Conservation (phyloP, 495 filamentous ascomycete genomes). For the Glonium stellatum region DNA sequence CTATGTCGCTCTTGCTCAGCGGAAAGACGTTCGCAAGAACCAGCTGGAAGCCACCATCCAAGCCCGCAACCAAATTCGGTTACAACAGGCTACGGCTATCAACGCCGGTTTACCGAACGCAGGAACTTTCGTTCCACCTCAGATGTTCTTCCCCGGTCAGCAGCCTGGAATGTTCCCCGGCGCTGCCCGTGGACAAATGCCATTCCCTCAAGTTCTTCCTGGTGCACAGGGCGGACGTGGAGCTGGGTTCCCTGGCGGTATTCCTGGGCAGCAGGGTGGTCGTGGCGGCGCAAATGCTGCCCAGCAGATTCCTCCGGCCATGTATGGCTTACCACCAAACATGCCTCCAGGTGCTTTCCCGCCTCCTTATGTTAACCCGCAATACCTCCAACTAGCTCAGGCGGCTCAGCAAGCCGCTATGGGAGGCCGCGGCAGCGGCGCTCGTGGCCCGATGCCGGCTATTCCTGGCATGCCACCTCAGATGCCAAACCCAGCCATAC, state of each 20-base stretch:
- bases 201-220: slow-evolving; percentile 80
- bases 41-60: slow-evolving; percentile 99
- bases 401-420: slow-evolving; percentile 54
- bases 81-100: slow-evolving; percentile 93
- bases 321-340: slow-evolving; percentile 62
- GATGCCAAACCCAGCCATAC: slow-evolving; percentile 59
- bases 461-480: slow-evolving; percentile 58
- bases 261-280: slow-evolving; percentile 73
- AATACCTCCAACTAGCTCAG: slow-evolving; percentile 36
- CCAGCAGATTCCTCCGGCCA: slow-evolving; percentile 67
- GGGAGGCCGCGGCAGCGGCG: slow-evolving; percentile 61
- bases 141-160: slow-evolving; percentile 85
- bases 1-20: slow-evolving; percentile 95
- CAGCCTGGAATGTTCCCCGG: slow-evolving; percentile 68
- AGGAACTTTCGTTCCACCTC: slow-evolving; percentile 63
- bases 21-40: slow-evolving; percentile 98
- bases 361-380: slow-evolving; percentile 32
- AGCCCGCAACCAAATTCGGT: slow-evolving; percentile 93
- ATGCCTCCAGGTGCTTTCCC: slow-evolving; percentile 59
- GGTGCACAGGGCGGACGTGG: slow-evolving; percentile 73
- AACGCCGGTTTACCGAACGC: slow-evolving; percentile 79
- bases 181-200: slow-evolving; percentile 62
- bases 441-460: slow-evolving; percentile 68
- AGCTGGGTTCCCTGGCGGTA: slow-evolving; percentile 72
- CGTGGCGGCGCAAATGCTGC: slow-evolving; percentile 63